Evolutionary conservation across 2,329 filamentous ascomycete species (phyloP).

Genomic region (Nothopassalora personata): DNA sequence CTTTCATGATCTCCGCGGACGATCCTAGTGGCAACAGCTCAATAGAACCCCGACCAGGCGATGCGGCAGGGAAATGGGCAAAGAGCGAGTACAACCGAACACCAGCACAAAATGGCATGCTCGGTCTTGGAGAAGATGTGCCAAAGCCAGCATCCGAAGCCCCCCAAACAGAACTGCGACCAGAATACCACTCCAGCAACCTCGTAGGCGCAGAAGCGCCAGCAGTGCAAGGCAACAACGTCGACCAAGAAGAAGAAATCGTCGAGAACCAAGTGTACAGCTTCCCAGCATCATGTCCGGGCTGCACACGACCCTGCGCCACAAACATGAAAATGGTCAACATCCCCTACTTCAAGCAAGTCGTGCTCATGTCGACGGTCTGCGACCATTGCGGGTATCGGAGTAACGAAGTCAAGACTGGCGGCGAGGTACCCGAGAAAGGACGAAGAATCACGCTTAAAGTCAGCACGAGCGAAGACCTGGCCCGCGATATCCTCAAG

Average conservation of each 20-base stretch:
- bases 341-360: conserved; percentile 96
- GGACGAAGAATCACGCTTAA: conserved; percentile 77
- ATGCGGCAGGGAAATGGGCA: conserved; percentile 81
- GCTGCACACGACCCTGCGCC: conserved; percentile 76
- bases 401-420: conserved; percentile 96
- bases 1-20: conserved; percentile 82
- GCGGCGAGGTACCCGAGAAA: conserved; percentile 80
- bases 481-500: conserved; percentile 91
- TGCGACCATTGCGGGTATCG: conserved; percentile 87
- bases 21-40: conserved; percentile 95
- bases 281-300: conserved; percentile 87
- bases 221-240: conserved; percentile 35
- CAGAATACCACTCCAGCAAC: conserved; percentile 47
- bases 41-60: conserved; percentile 75
- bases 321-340: conserved; percentile 99
- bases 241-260: conserved; percentile 61
- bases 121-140: conserved; percentile 61
- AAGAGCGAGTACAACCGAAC: conserved; percentile 80
- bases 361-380: conserved; percentile 89
- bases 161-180: conserved; percentile 52
- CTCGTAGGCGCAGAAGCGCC: conserved; percentile 33
- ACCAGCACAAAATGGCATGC: conserved; percentile 75
- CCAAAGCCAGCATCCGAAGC: conserved; percentile 40
- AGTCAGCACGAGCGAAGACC: conserved; percentile 64
- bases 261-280: conserved; percentile 88